These are phyloP conservation scores for Oxyria digyna DNA, from an alignment of 148 eudicot species.

Conservation along the genomic window DNA sequence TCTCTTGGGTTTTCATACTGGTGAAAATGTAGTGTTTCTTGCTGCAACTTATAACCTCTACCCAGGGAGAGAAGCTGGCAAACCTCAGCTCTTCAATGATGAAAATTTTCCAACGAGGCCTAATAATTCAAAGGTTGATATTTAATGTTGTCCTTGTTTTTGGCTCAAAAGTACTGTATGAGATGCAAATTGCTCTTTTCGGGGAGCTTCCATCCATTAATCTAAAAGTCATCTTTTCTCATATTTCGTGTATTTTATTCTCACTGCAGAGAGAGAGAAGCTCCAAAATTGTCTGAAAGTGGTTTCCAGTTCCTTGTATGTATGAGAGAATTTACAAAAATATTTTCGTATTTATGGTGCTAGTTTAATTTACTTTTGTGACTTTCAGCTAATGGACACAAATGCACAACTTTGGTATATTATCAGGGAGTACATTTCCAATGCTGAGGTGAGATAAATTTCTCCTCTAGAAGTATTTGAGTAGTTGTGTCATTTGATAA, in stretches of 20 bases:
- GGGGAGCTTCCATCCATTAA: neutral
- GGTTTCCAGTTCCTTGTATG: slow-evolving; percentile 97
- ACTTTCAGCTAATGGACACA: slow-evolving; percentile 90
- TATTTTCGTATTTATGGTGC: neutral
- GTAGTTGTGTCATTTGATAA: neutral
- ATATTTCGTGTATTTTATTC: slow-evolving; percentile 7
- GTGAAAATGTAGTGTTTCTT: slow-evolving; percentile 61
- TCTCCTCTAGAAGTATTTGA: neutral
- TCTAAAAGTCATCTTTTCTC: slow-evolving; percentile 9
- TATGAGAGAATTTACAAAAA: neutral
- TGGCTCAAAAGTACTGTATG: neutral
- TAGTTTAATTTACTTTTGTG: slow-evolving; percentile 14
- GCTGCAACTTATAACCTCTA: slow-evolving; percentile 89
- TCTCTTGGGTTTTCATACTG: slow-evolving; percentile 12
- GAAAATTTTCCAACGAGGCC: slow-evolving; percentile 88
- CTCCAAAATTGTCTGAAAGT: slow-evolving; percentile 72
- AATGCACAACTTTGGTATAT: slow-evolving; percentile 98
- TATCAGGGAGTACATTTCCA: slow-evolving; percentile 84
- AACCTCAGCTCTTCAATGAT: slow-evolving; percentile 86
- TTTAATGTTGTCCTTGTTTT: neutral
- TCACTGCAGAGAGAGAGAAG: slow-evolving; percentile 61
- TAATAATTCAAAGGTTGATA: slow-evolving; percentile 65
- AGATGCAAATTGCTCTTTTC: neutral
- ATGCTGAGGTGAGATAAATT: slow-evolving; percentile 61
- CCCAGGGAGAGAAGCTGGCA: slow-evolving; percentile 58